phyloP scores from a whole-genome alignment of 2,329 filamentous ascomycete species.

The Aspergillus hiratsukae region DNA sequence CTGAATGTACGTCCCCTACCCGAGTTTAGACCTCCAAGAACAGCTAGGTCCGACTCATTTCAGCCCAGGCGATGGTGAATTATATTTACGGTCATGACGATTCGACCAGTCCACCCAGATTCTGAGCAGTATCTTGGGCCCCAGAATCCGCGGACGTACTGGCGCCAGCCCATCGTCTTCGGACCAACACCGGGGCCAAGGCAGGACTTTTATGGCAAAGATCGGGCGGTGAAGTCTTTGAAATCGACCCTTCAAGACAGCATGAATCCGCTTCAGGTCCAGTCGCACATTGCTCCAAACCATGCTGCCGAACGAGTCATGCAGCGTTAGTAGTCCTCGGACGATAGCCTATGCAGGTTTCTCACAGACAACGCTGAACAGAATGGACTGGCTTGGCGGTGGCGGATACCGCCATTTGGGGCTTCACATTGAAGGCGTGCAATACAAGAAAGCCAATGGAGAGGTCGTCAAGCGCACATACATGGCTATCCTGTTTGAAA shows the following conservation, averaged over 20 bases:
- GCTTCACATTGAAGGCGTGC: constrained; percentile 59
- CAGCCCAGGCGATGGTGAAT: constrained; percentile 16
- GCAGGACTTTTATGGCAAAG: constrained; percentile 26
- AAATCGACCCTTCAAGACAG: no score
- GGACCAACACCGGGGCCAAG: constrained; percentile 46
- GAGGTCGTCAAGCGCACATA: constrained; percentile 49
- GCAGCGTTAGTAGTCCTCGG: constrained; percentile 41
- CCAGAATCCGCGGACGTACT: constrained; percentile 39
- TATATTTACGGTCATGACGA: constrained; percentile 59
- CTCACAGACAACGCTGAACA: constrained; percentile 41
- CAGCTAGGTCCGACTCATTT: not conserved
- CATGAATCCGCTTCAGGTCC: constrained; percentile 48
- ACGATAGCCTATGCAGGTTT: constrained; percentile 45
- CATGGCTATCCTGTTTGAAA: constrained; percentile 56
- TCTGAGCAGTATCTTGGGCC: constrained; percentile 45
- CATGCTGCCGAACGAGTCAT: constrained; percentile 42
- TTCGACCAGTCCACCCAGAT: constrained; percentile 50
- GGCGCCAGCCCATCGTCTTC: constrained; percentile 45
- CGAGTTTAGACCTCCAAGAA: not conserved
- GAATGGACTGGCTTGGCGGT: constrained; percentile 59
- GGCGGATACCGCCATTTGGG: constrained; percentile 55
- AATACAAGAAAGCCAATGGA: constrained; percentile 51
- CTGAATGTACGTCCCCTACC: constrained; percentile 10
- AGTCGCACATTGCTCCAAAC: constrained; percentile 46
- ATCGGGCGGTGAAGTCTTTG: constrained; percentile 7